Evolutionary conservation across 352 stramenopile genomes (phyloP).

Genomic region (Phytophthora pistaciae): DNA sequence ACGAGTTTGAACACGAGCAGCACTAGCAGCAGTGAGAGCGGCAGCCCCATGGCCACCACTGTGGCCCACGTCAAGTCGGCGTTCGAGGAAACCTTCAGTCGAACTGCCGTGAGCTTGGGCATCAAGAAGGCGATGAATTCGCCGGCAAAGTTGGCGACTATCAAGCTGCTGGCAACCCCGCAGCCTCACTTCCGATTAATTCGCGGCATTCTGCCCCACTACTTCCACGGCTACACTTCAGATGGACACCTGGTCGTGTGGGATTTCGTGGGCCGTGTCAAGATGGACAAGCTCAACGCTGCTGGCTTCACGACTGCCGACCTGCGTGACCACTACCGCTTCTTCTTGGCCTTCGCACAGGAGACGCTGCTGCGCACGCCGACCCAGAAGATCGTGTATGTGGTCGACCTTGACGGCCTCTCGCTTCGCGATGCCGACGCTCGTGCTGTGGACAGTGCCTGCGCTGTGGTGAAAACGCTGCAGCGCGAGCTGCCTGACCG

Average conservation of each 20-base stretch:
- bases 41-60: constrained; percentile 37
- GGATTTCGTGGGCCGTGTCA: constrained; percentile 83
- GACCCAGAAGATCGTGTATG: constrained; percentile 77
- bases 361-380: constrained; percentile 70
- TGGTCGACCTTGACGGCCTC: constrained; percentile 82
- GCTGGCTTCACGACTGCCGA: constrained; percentile 79
- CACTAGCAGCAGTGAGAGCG: constrained; percentile 42
- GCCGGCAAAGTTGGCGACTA: constrained; percentile 33
- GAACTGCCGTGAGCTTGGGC: constrained; percentile 49
- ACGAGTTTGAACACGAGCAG: constrained; percentile 45
- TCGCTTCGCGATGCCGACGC: constrained; percentile 77
- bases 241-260: constrained; percentile 77
- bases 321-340: constrained; percentile 78
- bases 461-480: constrained; percentile 60
- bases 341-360: constrained; percentile 79
- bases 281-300: constrained; percentile 75
- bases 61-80: constrained; percentile 71
- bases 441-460: constrained; percentile 70
- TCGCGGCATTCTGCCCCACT: constrained; percentile 75
- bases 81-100: constrained; percentile 76
- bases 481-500: constrained; percentile 75
- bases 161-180: constrained; percentile 57
- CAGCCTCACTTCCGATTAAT: constrained; percentile 81
- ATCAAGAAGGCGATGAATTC: constrained; percentile 49
- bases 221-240: constrained; percentile 79